phyloP scores from a whole-genome alignment of 352 stramenopile species.

The Globisporangium mamillatum region DNA sequence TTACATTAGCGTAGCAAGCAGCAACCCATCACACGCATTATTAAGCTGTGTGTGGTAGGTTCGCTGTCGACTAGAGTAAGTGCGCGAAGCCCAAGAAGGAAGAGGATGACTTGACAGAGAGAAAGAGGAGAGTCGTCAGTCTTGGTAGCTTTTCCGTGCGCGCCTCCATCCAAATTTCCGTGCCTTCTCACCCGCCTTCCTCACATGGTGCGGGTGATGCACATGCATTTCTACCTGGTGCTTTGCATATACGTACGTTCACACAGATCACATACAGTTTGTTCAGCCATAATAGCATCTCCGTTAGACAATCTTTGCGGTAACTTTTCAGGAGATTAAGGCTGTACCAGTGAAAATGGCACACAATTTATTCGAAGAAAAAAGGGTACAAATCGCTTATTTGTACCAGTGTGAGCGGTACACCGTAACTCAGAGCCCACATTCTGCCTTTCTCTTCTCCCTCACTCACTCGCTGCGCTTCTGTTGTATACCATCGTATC shows the following conservation, averaged over 20 bases:
- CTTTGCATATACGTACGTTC: too few relatives aligned
- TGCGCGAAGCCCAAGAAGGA: neutral
- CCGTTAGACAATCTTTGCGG: too few relatives aligned
- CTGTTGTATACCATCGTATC: neutral
- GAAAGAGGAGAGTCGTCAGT: neutral
- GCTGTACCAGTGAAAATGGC: neutral
- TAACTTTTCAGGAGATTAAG: too few relatives aligned
- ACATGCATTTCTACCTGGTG: neutral
- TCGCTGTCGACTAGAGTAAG: slow-evolving; percentile 4
- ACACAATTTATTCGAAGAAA: neutral
- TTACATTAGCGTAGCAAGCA: neutral
- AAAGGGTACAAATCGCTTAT: neutral
- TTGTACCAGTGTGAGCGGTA: neutral
- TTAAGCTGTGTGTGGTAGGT: neutral
- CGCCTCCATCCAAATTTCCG: neutral
- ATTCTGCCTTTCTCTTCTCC: slow-evolving; percentile 1
- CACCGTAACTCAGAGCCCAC: neutral
- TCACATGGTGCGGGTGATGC: neutral
- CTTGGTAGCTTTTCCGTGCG: neutral
- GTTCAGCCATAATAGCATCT: too few relatives aligned
- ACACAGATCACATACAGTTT: too few relatives aligned
- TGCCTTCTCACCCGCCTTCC: neutral
- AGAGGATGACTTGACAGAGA: neutral
- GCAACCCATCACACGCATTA: neutral
- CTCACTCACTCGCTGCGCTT: neutral